Conservation (phyloP, 2,329 filamentous ascomycete species). For the Sclerotinia sclerotiorum region DNA sequence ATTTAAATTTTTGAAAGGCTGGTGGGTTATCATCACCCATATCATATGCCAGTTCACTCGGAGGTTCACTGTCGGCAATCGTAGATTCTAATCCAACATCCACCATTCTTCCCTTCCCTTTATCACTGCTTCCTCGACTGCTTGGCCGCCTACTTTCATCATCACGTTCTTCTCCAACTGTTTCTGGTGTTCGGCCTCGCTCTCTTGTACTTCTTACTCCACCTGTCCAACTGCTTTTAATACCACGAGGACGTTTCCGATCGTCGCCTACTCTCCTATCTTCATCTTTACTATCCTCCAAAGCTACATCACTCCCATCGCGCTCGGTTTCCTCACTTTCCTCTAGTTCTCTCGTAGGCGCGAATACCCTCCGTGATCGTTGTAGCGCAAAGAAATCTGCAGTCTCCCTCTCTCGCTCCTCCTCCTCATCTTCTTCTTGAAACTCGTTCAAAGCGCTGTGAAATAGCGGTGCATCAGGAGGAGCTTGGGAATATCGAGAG, state of each 20-base stretch:
- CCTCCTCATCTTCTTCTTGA: slow-evolving; percentile 88
- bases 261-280: slow-evolving; percentile 48
- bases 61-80: slow-evolving; percentile 58
- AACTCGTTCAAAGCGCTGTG: slow-evolving; percentile 89
- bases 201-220: slow-evolving; percentile 38
- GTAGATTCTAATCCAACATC: slow-evolving; percentile 80
- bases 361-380: slow-evolving; percentile 83
- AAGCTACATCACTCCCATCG: slow-evolving; percentile 58
- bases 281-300: slow-evolving; percentile 54
- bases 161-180: slow-evolving; percentile 43
- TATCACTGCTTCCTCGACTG: slow-evolving; percentile 44
- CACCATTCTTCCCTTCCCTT: slow-evolving; percentile 69
- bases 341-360: slow-evolving; percentile 70
- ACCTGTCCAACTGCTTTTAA: slow-evolving; percentile 66
- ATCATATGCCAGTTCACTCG: slow-evolving; percentile 59
- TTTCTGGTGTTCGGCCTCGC: slow-evolving; percentile 34
- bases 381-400: slow-evolving; percentile 94
- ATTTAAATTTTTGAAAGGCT: slow-evolving; percentile 59
- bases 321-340: slow-evolving; percentile 84
- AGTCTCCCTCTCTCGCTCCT: slow-evolving; percentile 84
- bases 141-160: slow-evolving; percentile 33
- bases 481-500: slow-evolving; percentile 65
- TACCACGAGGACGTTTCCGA: slow-evolving; percentile 49
- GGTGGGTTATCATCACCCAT: slow-evolving; percentile 56
- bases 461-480: slow-evolving; percentile 88